A percentile compares a stretch with the other conserved stretches of the same genome.
Evolutionary conservation across 768 basidiomycete genomes (phyloP).

Genomic region (Galerina sulciceps): DNA sequence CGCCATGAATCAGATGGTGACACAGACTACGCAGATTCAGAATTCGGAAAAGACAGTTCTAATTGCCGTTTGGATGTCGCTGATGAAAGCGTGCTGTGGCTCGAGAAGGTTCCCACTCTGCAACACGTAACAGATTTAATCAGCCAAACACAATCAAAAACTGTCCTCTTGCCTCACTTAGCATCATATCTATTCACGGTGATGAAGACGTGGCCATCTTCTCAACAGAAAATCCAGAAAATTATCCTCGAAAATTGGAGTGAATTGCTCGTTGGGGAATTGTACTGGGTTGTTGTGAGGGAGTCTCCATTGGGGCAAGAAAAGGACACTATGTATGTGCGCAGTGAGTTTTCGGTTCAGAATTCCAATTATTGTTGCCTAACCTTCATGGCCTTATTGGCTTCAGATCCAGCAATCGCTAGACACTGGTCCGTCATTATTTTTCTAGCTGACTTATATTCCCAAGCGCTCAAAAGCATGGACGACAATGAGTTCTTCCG

Average conservation of each 20-base stretch:
- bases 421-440: slow-evolving; percentile 71
- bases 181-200: slow-evolving; percentile 63
- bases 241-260: slow-evolving; percentile 50
- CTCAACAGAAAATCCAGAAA: slow-evolving; percentile 61
- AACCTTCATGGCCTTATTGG: neutral
- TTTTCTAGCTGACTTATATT: slow-evolving; percentile 82
- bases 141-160: slow-evolving; percentile 39
- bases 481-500: slow-evolving; percentile 98
- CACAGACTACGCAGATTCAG: slow-evolving; percentile 33
- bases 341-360: slow-evolving; percentile 23
- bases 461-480: slow-evolving; percentile 84
- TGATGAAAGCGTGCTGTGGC: slow-evolving; percentile 61
- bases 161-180: slow-evolving; percentile 48
- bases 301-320: slow-evolving; percentile 65
- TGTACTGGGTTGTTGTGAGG: slow-evolving; percentile 73
- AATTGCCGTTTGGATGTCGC: slow-evolving; percentile 53
- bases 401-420: slow-evolving; percentile 47
- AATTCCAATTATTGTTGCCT: neutral
- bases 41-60: slow-evolving; percentile 26
- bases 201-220: slow-evolving; percentile 60
- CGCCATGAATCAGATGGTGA: slow-evolving; percentile 27
- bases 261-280: slow-evolving; percentile 71
- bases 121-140: slow-evolving; percentile 61
- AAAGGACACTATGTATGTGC: slow-evolving; percentile 31
- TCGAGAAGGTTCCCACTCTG: slow-evolving; percentile 57